These are phyloP conservation scores for Hippophae gyantsensis DNA, from an alignment of 306 rosid species.

Conservation along the genomic window DNA sequence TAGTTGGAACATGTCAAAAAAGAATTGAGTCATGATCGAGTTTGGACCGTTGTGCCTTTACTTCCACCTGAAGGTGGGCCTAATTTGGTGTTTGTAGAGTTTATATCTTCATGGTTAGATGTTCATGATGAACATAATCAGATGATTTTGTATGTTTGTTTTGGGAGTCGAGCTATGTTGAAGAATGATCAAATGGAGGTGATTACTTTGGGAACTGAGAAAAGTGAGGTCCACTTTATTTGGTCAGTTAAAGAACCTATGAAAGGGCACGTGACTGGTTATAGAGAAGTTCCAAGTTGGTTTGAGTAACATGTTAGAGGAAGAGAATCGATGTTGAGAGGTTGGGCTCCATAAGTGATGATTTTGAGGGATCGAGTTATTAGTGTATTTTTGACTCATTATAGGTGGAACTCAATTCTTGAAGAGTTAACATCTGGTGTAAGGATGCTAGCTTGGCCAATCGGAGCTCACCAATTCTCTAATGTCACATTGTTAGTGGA, in stretches of 20 bases:
- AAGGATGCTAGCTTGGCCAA: constrained; percentile 36
- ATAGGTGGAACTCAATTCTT: constrained; percentile 49
- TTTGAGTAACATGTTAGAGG: constrained; percentile 22
- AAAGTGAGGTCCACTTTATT: constrained; percentile 40
- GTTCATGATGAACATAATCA: neutral
- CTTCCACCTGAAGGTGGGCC: constrained; percentile 34
- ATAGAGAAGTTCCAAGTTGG: neutral
- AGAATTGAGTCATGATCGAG: constrained; percentile 31
- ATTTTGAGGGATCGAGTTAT: constrained; percentile 29
- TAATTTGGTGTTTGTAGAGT: constrained; percentile 8
- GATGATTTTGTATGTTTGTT: constrained; percentile 38
- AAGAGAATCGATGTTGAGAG: constrained; percentile 32
- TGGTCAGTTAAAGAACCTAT: constrained; percentile 28
- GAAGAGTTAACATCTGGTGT: constrained; percentile 33
- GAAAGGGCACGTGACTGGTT: neutral
- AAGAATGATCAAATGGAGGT: constrained; percentile 18
- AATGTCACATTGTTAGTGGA: constrained; percentile 36
- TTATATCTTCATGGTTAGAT: constrained; percentile 39
- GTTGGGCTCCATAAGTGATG: constrained; percentile 48
- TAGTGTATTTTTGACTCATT: constrained; percentile 38
- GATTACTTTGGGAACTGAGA: constrained; percentile 22
- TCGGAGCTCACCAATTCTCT: constrained; percentile 33
- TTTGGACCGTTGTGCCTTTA: constrained; percentile 47
- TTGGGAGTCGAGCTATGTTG: constrained; percentile 32
- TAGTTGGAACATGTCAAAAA: constrained; percentile 25